A percentile compares a stretch with the other conserved stretches of the same genome.
Evolutionary conservation across 2,329 filamentous ascomycete species (phyloP).

Genomic region (Seiridium cupressi): DNA sequence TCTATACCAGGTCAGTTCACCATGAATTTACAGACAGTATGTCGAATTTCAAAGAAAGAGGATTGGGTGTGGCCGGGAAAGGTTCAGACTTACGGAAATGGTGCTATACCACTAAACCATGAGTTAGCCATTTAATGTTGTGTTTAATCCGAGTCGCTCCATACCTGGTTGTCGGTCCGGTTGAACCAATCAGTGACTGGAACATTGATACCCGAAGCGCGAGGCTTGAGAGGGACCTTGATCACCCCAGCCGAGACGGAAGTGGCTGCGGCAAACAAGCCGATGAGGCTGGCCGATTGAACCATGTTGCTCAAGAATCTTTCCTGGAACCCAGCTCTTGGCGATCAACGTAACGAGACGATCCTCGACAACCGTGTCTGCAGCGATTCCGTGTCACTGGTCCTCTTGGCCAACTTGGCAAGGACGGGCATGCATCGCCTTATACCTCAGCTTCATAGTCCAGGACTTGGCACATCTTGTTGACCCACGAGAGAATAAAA

Average conservation of each 20-base stretch:
- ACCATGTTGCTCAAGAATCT: not conserved
- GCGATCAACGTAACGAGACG: too few relatives aligned
- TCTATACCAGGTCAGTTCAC: not conserved
- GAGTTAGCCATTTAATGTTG: not conserved
- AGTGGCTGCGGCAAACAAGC: not conserved
- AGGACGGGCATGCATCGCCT: not conserved
- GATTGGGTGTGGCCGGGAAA: not conserved
- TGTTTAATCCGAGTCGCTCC: not conserved
- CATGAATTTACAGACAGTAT: not conserved
- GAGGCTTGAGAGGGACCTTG: conserved; percentile 1
- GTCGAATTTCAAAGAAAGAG: not conserved
- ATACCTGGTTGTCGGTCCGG: conserved; percentile 14
- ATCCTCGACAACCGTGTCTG: not conserved
- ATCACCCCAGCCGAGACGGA: conserved; percentile 6
- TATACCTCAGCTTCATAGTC: not conserved
- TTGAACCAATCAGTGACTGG: conserved; percentile 11
- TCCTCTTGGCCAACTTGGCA: conserved; percentile 4
- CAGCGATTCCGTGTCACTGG: not conserved
- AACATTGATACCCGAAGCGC: not conserved
- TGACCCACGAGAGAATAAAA: not conserved
- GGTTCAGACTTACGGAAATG: not conserved
- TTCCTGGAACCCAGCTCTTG: too few relatives aligned
- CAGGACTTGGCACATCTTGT: not conserved
- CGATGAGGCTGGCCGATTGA: not conserved
- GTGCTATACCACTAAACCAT: conserved; percentile 3